Evolutionary conservation across 257 asterid genomes (phyloP), one percentile per base, ranked within the genome.

Genomic region (Gentiana macrophylla): DNA sequence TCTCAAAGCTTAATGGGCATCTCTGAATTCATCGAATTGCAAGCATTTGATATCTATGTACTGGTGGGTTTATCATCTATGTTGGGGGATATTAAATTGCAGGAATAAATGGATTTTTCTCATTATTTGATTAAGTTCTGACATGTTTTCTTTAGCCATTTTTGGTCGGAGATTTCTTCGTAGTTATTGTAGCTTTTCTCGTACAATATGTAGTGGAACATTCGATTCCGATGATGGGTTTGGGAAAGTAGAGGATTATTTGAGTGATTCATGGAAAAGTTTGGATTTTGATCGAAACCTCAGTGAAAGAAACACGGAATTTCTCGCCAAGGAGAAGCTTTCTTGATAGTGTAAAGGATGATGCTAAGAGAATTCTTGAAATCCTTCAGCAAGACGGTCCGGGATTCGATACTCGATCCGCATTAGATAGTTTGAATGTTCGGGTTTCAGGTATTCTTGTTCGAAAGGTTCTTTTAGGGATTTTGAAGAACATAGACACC

Each of bases 371-470:
- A 44, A 58, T 92, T 72, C 89, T 85, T 37, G 90, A 92, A 72
- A 74, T 88, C 70, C 86, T 92, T 62, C 72, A 69, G 52, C 88
- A 79, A 65, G 98, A 88, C 66, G 90, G 92, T 50, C 89, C 83
- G 2, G 94, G 93, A 6, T 78, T 68, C 51, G 94, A 88, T 70
- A 77, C 74, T 50, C 83, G 79, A 61, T 71, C 69, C 2, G 80
- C 73, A 32, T 64, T 92, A 61, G 80, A 71, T 64, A 70, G 66
- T 60, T 66, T 81, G 43, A 79, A 74, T 6, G 59, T 88, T 49
- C 77, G 77, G 65, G 81, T 85, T 55, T 87, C 98, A 0, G 89
- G 91, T 47, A 85, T 85, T 74, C 90, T 92, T 38, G 98, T 81
- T 45, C 75, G 97, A 70, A 85, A 88, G 67, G 98, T 88, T 61